Evolutionary conservation across 768 basidiomycete species (phyloP), one percentile per base, ranked within the genome.

Genomic region (Gloeophyllum trabeum): DNA sequence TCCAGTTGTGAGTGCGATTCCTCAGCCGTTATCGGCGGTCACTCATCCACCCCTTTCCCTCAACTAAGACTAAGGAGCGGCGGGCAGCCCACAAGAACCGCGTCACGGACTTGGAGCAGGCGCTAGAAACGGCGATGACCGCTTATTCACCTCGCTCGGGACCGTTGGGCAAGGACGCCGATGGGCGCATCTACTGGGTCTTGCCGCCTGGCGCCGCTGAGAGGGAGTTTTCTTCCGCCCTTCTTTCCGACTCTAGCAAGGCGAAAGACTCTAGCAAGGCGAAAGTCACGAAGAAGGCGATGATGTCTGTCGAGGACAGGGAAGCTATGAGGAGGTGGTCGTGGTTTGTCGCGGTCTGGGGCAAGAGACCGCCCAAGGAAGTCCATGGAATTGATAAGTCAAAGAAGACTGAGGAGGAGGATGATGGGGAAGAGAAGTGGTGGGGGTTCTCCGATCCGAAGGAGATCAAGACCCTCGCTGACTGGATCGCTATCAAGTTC

Each of bases 301-400:
- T 42, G 54, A 23, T 66, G 20, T 51, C 65, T 5, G 57, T 62
- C 23, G 73, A 73, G 12, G 74, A 78, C n/a, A 63, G 76, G n/a
- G 54, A 56, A 18, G 58, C 63, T 24, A 57, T 80, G 56, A 69
- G 56, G 44, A 67, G 72, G 24, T 90, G 86, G 85, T 66, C 75
- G 1, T 86, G 80, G 80, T 81, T 84, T 54, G 51, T 90, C n/a
- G 76, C 72, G 3, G 81, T 86, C 1, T 83, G 76, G 72, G 85
- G 85, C 1, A 72, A 59, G 57, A 70, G 61, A 46, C 75, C 77
- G 0, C n/a, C n/a, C n/a, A n/a, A n/a, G n/a, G 47, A 55, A 16
- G 60, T 44, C 47, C 58, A 47, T 2, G 47, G 54, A 19, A 36
- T 44, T 22, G 51, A 42, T 2, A 51, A 50, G 35, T 57, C 51